phyloP scores from a whole-genome alignment of 257 asterid species.

The Solanum phureja region DNA sequence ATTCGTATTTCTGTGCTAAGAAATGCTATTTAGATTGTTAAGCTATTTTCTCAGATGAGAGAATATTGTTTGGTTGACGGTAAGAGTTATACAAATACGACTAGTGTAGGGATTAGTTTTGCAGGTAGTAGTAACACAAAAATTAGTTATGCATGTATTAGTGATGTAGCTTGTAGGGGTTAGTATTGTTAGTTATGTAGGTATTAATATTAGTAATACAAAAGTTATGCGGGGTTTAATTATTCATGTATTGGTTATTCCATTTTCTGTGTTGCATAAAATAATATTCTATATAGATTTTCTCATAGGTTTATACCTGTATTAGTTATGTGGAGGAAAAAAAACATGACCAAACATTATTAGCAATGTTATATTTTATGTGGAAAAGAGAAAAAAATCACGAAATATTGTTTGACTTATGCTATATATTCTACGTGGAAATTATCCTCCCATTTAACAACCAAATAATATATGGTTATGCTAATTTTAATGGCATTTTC shows the following conservation, averaged over 20 bases:
- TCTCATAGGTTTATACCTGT: background rate
- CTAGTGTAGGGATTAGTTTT: too few relatives aligned
- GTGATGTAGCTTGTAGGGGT: background rate
- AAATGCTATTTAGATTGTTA: background rate
- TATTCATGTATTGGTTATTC: background rate
- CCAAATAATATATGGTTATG: too few relatives aligned
- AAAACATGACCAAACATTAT: background rate
- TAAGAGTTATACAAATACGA: background rate
- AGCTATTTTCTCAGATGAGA: background rate
- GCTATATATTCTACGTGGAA: background rate
- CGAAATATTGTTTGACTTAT: too few relatives aligned
- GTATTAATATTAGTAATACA: background rate
- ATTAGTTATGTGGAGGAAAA: background rate
- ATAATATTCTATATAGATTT: too few relatives aligned
- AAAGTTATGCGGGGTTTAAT: background rate
- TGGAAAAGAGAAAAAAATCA: background rate
- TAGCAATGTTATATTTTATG: background rate
- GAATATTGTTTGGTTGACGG: too few relatives aligned
- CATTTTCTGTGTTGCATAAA: background rate
- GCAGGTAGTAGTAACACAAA: background rate
- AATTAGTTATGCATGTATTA: background rate
- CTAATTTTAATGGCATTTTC: too few relatives aligned
- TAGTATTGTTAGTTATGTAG: background rate
- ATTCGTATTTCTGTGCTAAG: background rate
- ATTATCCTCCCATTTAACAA: too few relatives aligned